Base-by-base conservation (phyloP, 2,329 filamentous ascomycete species). In the Orbilia ellipsospora region DNA sequence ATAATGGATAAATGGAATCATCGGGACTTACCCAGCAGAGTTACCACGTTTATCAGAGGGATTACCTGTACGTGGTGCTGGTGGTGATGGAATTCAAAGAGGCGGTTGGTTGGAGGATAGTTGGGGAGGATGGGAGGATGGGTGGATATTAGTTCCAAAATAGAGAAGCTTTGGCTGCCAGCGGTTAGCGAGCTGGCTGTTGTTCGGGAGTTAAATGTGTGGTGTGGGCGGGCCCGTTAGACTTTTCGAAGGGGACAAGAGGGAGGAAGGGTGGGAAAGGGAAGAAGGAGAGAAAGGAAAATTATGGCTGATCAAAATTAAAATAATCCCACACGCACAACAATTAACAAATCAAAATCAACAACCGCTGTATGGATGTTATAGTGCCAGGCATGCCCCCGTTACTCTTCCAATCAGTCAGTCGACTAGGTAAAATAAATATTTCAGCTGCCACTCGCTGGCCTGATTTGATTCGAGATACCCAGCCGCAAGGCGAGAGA, bases 241-340 rank as follows among this genome's bases (percentile, higher is more conserved):
- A 44, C 51, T 59, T 60, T 63, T 51, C 59, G 59, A 51, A 59
- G 59, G 28, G 51, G 55, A 54, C 50, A 55, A 68, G 45, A 18
- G 18, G 18, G 1, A 18, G 18, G 18, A 5, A 23, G 12, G 20
- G 18, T 13, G 18, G 48, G 18, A 23, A 18, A 57, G 57, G 66
- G 54, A 63, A 52, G 52, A 45, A 62, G 57, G 52, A 56, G 44
- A 72, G 45, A 40, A 57, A 63, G 20, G 51, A 31, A 57, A 42
- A 54, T 72, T 61, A 60, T 59, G 64, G 57, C 64, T 63, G 52
- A 65, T 65, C 48, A 26, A 50, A 65, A 62, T 66, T 66, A 60
- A 73, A 66, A 73, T 65, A 57, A 73, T 73, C 69, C 69, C 69
- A 73, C 69, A 73, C 68, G 20, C 61, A 50, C 68, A 73, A 73